Percentiles rank a stretch among this genome's conserved stretches.
phyloP scores from a whole-genome alignment of 305 asterid genomes.

The Salvia sclarea region DNA sequence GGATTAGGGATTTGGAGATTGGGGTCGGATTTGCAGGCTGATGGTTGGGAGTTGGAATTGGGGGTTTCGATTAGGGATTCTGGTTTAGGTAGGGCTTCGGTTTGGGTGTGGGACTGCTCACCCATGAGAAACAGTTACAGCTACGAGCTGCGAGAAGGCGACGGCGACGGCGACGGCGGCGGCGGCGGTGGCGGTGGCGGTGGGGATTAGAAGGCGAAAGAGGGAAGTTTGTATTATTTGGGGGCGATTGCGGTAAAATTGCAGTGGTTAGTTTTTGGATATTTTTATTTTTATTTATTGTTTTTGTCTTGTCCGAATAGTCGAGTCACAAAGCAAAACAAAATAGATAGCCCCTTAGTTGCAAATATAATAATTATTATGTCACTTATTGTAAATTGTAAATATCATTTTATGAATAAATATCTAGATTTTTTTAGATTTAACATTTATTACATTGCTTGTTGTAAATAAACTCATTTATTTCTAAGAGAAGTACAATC shows the following conservation, averaged over 20 bases:
- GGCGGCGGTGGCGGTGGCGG: constrained; percentile 21
- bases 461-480: too few relatives aligned
- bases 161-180: constrained; percentile 1
- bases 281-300: too few relatives aligned
- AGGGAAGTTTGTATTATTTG: constrained; percentile 1
- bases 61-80: constrained; percentile 42
- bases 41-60: constrained; percentile 37
- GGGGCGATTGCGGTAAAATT: constrained; percentile 32
- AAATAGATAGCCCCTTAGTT: too few relatives aligned
- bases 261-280: neutral
- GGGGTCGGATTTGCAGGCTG: constrained; percentile 34
- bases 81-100: constrained; percentile 41
- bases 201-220: constrained; percentile 7
- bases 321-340: too few relatives aligned
- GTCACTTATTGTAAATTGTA: too few relatives aligned
- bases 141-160: neutral
- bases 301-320: neutral
- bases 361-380: too few relatives aligned
- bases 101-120: constrained; percentile 53
- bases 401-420: too few relatives aligned
- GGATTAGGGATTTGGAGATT: constrained; percentile 39
- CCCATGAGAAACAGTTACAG: constrained; percentile 48
- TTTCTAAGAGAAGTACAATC: too few relatives aligned
- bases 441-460: too few relatives aligned
- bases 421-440: too few relatives aligned